Evolutionary conservation across 345 rosid genomes (phyloP), one percentile per base, ranked within the genome.

Genomic region (Psidium friedrichsthalianum): DNA sequence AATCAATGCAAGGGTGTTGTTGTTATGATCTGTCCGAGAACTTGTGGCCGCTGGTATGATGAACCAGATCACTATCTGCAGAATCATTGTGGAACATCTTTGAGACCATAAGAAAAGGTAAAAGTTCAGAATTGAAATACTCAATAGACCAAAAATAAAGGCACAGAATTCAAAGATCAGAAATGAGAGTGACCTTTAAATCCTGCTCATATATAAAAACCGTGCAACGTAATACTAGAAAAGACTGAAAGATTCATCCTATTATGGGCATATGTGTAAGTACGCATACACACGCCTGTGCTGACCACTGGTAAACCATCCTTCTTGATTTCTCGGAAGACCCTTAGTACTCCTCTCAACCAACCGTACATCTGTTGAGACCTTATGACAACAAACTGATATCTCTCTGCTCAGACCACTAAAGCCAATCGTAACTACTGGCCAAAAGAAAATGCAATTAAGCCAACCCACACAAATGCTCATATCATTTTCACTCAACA

Each of bases 61-160:
- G 84, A 95, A 92, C 93, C 98, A 93, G 47, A 94, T 90, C 84
- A 94, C 92, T 12, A 94, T 92, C 98, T 94, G 94, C 87, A 87
- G 25, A 86, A 86, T 21, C 18, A 81, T 16, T 49, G 51, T 49
- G 24, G 74, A 85, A 76, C 47, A 80, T 51, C 44, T 85, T 55
- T 47, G 22, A 56, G 58, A 14, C 25, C 69, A 36, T 52, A n/a
- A 83, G n/a, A 83, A 44, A 56, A 24, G 83, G 54, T 49, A 51
- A 81, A 81, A 14, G 8, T 81, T 81, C 83, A 36, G 47, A 18
- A 69, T 69, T 2, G 47, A 69, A 5, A 9, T 32, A 44, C 78
- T 36, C 47, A 69, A 69, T 18, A 69, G 78, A 69, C 24, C 78
- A 18, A 69, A 69, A 64, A 32, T 64, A 64, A 69, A 11, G 5